A percentile compares a stretch with the other conserved stretches of the same genome.
These are phyloP conservation scores for Mycena crocata DNA, from an alignment of 768 basidiomycete genomes.

Conservation along the genomic window DNA sequence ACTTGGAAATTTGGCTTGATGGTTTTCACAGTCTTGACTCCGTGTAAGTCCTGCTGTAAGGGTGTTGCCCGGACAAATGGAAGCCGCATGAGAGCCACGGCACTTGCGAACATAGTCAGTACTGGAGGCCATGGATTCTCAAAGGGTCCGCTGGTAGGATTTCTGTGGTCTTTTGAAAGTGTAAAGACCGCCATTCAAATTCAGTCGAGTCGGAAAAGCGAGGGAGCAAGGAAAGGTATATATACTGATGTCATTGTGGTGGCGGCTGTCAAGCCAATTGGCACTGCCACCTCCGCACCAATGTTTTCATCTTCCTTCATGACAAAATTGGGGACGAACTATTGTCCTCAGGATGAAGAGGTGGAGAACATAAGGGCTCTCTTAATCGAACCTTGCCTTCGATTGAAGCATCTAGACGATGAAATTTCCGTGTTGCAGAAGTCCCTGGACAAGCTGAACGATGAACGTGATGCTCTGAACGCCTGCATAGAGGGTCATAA, in stretches of 20 bases:
- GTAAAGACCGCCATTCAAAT: slow-evolving; percentile 25
- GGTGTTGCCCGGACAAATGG: slow-evolving; percentile 29
- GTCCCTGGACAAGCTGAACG: neutral
- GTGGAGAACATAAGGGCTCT: neutral
- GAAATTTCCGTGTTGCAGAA: slow-evolving; percentile 6
- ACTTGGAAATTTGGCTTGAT: slow-evolving; percentile 25
- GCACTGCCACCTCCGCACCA: neutral
- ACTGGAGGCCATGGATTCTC: slow-evolving; percentile 35
- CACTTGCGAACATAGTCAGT: slow-evolving; percentile 30
- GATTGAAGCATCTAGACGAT: neutral
- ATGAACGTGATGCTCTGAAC: neutral
- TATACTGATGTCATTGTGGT: neutral
- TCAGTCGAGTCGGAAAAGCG: neutral
- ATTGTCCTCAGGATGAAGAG: slow-evolving; percentile 1
- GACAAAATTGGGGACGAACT: neutral
- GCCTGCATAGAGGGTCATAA: neutral
- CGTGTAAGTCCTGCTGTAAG: slow-evolving; percentile 24
- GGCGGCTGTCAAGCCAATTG: neutral
- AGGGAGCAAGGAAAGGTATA: too few species aligned
- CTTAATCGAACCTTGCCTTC: neutral
- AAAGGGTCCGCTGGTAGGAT: slow-evolving; percentile 17
- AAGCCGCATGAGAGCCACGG: slow-evolving; percentile 25
- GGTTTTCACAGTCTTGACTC: slow-evolving; percentile 31
- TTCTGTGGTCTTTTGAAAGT: slow-evolving; percentile 19
- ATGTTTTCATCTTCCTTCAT: neutral